A percentile compares a stretch with the other conserved stretches of the same genome.
phyloP scores from a whole-genome alignment of 345 rosid genomes.

The Sisymbrium altissimum region DNA sequence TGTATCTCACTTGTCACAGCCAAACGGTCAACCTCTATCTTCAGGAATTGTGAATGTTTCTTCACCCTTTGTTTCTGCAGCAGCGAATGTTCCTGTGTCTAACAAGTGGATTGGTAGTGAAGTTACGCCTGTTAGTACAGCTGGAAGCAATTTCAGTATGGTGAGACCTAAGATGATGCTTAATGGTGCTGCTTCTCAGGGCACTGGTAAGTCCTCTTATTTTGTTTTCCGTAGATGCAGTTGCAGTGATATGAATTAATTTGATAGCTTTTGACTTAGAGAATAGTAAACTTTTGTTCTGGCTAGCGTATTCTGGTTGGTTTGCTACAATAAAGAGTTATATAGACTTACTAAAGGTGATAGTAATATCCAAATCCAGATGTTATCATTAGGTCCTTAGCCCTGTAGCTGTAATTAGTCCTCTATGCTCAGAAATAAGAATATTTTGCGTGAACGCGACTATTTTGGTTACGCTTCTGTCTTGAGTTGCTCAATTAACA shows the following conservation, averaged over 20 bases:
- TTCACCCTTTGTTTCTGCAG: constrained; percentile 33
- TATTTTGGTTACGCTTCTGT: not conserved
- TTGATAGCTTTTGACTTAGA: constrained; percentile 1
- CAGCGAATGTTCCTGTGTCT: constrained; percentile 26
- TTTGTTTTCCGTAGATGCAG: not conserved
- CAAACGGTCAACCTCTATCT: constrained; percentile 34
- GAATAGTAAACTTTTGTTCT: not conserved
- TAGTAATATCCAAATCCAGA: not conserved
- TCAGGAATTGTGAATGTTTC: constrained; percentile 44
- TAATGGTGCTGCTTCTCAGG: constrained; percentile 59
- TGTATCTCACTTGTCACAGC: constrained; percentile 47
- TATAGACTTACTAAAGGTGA: not conserved
- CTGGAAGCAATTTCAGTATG: constrained; percentile 43
- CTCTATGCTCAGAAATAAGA: not conserved
- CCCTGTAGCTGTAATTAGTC: not conserved
- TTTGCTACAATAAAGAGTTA: not conserved
- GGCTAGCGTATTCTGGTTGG: not conserved
- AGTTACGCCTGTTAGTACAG: constrained; percentile 32
- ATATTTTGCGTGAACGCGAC: not conserved
- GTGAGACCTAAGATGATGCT: constrained; percentile 44
- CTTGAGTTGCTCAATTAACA: not conserved
- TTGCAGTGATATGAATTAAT: not conserved
- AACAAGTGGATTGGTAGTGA: constrained; percentile 44
- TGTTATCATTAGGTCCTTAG: not conserved
- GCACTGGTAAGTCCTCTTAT: constrained; percentile 42